These are phyloP conservation scores for Exsudoporus floridanus DNA, from an alignment of 1,284 basidiomycete genomes.

Conservation along the genomic window DNA sequence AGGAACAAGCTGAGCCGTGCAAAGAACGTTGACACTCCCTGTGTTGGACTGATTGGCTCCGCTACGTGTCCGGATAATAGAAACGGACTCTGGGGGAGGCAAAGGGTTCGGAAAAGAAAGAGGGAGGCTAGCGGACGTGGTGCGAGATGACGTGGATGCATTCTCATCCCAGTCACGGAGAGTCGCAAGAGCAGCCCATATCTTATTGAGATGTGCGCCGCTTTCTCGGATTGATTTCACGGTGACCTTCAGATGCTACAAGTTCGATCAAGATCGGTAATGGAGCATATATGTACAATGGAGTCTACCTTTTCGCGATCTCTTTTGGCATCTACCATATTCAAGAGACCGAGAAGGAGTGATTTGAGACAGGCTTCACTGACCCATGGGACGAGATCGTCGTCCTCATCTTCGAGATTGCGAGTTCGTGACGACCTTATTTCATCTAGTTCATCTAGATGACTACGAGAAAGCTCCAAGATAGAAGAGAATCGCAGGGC, in stretches of 20 bases:
- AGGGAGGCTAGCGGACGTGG: conserved; percentile 16
- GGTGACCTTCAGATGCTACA: conserved; percentile 46
- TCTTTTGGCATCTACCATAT: conserved; percentile 48
- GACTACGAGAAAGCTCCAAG: conserved; percentile 52
- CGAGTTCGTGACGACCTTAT: conserved; percentile 43
- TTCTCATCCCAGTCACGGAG: conserved; percentile 43
- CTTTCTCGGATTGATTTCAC: conserved; percentile 51
- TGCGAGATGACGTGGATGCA: conserved; percentile 19
- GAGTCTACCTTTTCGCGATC: conserved; percentile 38
- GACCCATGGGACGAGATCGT: conserved; percentile 53
- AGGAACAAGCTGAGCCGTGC: conserved; percentile 64
- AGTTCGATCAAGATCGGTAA: background rate
- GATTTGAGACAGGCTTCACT: conserved; percentile 62
- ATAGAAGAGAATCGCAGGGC: conserved; percentile 57
- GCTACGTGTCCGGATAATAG: conserved; percentile 32
- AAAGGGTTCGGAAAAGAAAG: conserved; percentile 54
- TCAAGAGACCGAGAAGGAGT: conserved; percentile 57
- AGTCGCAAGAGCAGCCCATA: conserved; percentile 54
- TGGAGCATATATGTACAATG: conserved; percentile 23
- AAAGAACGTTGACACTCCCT: conserved; percentile 43
- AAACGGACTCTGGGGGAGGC: conserved; percentile 42
- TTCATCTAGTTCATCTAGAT: conserved; percentile 66
- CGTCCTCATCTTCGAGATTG: conserved; percentile 40
- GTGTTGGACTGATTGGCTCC: conserved; percentile 37
- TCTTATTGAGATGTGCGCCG: conserved; percentile 56